phyloP scores from a whole-genome alignment of 2,329 filamentous ascomycete species.

The Cytospora mali region DNA sequence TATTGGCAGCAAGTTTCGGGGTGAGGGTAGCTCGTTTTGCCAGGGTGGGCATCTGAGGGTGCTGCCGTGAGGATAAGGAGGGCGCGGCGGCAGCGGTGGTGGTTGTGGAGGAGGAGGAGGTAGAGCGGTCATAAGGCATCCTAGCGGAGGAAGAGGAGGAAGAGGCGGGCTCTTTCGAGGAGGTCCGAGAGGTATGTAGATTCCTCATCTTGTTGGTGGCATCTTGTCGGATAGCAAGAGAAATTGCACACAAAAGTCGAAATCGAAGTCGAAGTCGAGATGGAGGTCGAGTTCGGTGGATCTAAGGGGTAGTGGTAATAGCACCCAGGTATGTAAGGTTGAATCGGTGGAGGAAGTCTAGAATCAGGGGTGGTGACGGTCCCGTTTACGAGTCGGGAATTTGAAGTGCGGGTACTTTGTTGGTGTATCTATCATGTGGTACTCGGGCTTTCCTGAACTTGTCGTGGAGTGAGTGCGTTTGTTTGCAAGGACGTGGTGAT shows the following conservation, averaged over 20 bases:
- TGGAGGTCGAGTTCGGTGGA: neutral
- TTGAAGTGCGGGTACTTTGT: neutral
- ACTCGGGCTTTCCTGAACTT: too few relatives aligned
- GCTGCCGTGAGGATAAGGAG: slow-evolving; percentile 44
- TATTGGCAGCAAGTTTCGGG: slow-evolving; percentile 49
- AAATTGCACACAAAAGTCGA: neutral
- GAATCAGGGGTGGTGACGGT: neutral
- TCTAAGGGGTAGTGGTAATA: neutral
- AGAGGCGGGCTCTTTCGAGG: slow-evolving; percentile 22
- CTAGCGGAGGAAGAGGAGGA: slow-evolving; percentile 19
- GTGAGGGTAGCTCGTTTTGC: slow-evolving; percentile 58
- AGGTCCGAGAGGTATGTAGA: slow-evolving; percentile 27
- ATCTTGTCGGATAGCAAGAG: slow-evolving; percentile 24
- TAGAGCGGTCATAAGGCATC: slow-evolving; percentile 30
- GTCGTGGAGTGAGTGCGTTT: too few relatives aligned
- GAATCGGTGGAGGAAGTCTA: neutral
- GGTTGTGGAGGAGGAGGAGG: slow-evolving; percentile 51
- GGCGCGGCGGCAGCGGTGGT: slow-evolving; percentile 48
- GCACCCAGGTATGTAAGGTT: neutral
- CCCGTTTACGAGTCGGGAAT: neutral
- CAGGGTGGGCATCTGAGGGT: slow-evolving; percentile 70
- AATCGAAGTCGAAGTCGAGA: neutral
- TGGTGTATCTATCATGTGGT: too few relatives aligned
- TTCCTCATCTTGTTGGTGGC: slow-evolving; percentile 36
- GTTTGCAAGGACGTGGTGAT: too few relatives aligned